These are phyloP conservation scores for Paulownia fortunei DNA, from an alignment of 257 asterid genomes.

Conservation along the genomic window DNA sequence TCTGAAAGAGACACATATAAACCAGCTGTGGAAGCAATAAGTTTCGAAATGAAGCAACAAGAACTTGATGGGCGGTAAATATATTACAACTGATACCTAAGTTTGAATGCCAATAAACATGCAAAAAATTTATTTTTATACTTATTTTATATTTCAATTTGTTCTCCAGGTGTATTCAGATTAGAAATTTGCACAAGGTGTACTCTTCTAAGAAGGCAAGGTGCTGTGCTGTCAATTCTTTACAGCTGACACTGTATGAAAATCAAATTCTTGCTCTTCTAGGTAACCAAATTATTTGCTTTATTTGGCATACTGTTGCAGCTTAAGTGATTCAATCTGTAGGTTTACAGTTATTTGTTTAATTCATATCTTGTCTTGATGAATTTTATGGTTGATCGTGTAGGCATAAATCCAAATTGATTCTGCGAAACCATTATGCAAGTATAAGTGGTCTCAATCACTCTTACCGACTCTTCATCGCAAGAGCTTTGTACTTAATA, in stretches of 20 bases:
- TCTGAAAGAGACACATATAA: conserved; percentile 48
- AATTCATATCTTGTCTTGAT: no score
- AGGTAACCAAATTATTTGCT: conserved; percentile 52
- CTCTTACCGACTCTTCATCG: background rate
- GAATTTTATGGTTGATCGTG: no score
- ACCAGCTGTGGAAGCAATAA: conserved; percentile 71
- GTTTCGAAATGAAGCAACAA: conserved; percentile 97
- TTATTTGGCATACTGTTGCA: conserved; percentile 11
- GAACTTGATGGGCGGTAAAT: conserved; percentile 85
- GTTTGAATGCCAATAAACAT: conserved; percentile 6
- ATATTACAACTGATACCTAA: conserved; percentile 23
- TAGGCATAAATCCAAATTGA: no score
- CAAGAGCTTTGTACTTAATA: background rate
- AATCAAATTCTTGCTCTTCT: conserved; percentile 96
- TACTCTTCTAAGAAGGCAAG: conserved; percentile 73
- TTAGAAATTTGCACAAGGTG: conserved; percentile 88
- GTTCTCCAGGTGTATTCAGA: conserved; percentile 85
- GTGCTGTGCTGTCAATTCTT: conserved; percentile 90
- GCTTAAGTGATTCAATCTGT: conserved; percentile 24
- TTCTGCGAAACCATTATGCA: no score
- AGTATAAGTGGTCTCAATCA: background rate
- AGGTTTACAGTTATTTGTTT: no score
- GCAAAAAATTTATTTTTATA: background rate
- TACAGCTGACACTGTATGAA: conserved; percentile 84
- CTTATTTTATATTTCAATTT: conserved; percentile 20